phyloP scores from a whole-genome alignment of 2,329 filamentous ascomycete species.

The Trichoderma sp. region DNA sequence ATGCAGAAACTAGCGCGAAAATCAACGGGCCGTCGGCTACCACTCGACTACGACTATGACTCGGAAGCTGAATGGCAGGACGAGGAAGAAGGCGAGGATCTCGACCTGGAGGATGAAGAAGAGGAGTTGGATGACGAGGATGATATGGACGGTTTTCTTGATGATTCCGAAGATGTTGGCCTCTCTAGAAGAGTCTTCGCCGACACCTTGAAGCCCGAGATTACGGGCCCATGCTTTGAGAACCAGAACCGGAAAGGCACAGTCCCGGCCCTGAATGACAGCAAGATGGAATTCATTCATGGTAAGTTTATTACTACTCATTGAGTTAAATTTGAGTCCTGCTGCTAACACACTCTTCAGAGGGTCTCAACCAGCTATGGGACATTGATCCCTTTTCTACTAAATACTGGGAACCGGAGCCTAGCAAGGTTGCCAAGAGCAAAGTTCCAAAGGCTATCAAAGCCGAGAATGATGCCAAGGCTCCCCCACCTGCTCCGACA shows the following conservation, averaged over 20 bases:
- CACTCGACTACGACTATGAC: constrained; percentile 78
- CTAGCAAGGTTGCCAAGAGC: constrained; percentile 21
- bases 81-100: constrained; percentile 63
- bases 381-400: constrained; percentile 82
- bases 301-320: constrained; percentile 44
- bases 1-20: constrained; percentile 52
- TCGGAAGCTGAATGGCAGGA: constrained; percentile 87
- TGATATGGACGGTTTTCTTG: constrained; percentile 86
- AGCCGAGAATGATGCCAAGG: constrained; percentile 26
- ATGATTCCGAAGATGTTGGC: constrained; percentile 73
- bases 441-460: constrained; percentile 6
- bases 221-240: constrained; percentile 83
- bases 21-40: constrained; percentile 54
- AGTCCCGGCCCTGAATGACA: constrained; percentile 53
- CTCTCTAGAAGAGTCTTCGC: constrained; percentile 55
- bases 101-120: constrained; percentile 64
- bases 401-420: constrained; percentile 66
- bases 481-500: constrained; percentile 34
- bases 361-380: constrained; percentile 47
- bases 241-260: constrained; percentile 48
- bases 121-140: constrained; percentile 74
- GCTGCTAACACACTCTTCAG: constrained; percentile 33
- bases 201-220: constrained; percentile 72
- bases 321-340: no score
- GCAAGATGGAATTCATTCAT: constrained; percentile 72